These are phyloP conservation scores for Macrocybe sp. DNA, from an alignment of 1,284 basidiomycete species.

Conservation along the genomic window DNA sequence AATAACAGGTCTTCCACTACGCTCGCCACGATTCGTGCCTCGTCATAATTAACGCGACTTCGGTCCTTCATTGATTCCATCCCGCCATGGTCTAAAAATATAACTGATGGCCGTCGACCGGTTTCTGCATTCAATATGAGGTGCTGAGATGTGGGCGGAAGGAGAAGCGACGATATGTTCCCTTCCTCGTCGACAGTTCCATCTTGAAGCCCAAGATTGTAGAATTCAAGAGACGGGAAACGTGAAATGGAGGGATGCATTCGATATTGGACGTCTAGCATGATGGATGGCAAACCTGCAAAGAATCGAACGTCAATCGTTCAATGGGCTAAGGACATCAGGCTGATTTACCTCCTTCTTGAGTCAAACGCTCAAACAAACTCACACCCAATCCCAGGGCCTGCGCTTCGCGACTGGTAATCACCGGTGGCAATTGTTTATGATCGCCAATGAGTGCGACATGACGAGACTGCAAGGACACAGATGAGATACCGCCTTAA, in stretches of 20 bases:
- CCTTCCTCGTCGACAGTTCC: constrained; percentile 64
- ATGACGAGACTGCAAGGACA: constrained; percentile 58
- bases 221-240: constrained; percentile 86
- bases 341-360: constrained; percentile 60
- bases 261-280: constrained; percentile 91
- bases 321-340: constrained; percentile 1
- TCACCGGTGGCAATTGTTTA: constrained; percentile 93
- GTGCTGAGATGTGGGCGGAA: constrained; percentile 57
- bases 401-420: constrained; percentile 68
- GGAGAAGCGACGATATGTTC: constrained; percentile 44
- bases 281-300: constrained; percentile 72
- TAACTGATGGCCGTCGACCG: constrained; percentile 45
- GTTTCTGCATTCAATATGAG: constrained; percentile 25
- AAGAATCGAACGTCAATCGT: neutral
- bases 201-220: constrained; percentile 64
- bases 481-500: constrained; percentile 10
- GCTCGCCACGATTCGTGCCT: constrained; percentile 73
- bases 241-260: constrained; percentile 90
- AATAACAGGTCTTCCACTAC: constrained; percentile 75
- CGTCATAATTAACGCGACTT: constrained; percentile 70
- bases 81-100: constrained; percentile 76
- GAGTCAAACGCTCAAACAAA: constrained; percentile 85
- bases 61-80: constrained; percentile 61
- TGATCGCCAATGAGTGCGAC: constrained; percentile 92
- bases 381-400: constrained; percentile 71